Evolutionary conservation across 352 stramenopile species (phyloP).

Genomic region (Phytophthora fragariaefolia): DNA sequence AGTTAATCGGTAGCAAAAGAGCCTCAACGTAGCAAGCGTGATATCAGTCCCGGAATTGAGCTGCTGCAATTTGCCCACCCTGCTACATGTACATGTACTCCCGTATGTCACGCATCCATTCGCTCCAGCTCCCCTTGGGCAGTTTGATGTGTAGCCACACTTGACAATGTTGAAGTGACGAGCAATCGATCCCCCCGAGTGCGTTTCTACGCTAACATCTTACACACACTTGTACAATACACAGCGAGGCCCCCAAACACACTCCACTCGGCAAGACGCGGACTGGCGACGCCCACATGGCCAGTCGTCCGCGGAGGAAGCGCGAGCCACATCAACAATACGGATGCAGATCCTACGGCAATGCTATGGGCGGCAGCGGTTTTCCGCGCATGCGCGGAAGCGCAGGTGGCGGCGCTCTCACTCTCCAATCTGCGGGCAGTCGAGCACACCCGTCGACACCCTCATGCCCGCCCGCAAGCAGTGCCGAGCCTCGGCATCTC

Average conservation of each 20-base stretch:
- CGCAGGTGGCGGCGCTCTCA: conserved; percentile 10
- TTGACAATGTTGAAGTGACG: conserved; percentile 11
- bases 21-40: too few relatives aligned
- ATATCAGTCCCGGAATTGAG: too few relatives aligned
- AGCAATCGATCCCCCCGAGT: conserved; percentile 8
- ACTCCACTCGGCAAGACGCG: not conserved
- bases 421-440: conserved; percentile 25
- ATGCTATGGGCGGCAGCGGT: conserved; percentile 1
- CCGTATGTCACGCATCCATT: too few relatives aligned
- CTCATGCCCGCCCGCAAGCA: not conserved
- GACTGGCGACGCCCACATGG: not conserved
- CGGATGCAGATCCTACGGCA: conserved; percentile 23
- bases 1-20: too few relatives aligned
- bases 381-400: not conserved
- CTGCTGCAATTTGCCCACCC: too few relatives aligned
- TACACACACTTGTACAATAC: too few relatives aligned
- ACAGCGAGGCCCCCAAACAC: not conserved
- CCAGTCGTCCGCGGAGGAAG: not conserved
- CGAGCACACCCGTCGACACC: not conserved
- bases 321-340: conserved; percentile 36
- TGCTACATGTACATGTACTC: not conserved
- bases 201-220: conserved; percentile 8
- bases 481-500: not conserved
- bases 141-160: not conserved
- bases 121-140: too few relatives aligned